Conservation (phyloP, 192 early-diverging fungal genomes). For the Podila horticola region DNA sequence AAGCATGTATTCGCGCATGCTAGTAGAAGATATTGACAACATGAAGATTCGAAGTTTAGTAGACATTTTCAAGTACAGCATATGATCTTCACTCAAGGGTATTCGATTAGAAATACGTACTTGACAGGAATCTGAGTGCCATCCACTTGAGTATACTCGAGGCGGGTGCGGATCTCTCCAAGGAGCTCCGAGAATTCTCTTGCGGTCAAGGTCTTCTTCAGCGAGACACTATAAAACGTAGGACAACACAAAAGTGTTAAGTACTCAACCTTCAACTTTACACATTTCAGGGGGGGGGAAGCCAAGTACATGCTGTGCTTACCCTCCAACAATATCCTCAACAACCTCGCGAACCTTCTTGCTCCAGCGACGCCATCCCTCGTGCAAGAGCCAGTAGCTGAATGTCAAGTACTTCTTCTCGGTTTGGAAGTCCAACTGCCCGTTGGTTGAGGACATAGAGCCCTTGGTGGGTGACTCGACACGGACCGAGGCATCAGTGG, state of each 20-base stretch:
- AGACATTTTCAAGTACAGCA: background rate
- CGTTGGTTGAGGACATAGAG: slow-evolving; percentile 29
- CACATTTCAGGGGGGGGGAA: background rate
- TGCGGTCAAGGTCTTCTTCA: slow-evolving; percentile 72
- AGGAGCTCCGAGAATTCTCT: slow-evolving; percentile 69
- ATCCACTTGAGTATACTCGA: slow-evolving; percentile 61
- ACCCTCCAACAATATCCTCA: slow-evolving; percentile 70
- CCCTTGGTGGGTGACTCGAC: slow-evolving; percentile 41
- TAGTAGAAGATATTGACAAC: slow-evolving; percentile 13
- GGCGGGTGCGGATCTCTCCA: slow-evolving; percentile 58
- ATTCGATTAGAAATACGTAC: slow-evolving; percentile 8
- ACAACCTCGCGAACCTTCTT: slow-evolving; percentile 74
- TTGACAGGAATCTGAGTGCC: slow-evolving; percentile 44
- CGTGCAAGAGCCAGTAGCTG: slow-evolving; percentile 92
- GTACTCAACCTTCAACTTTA: background rate
- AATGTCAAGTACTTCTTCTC: slow-evolving; percentile 91
- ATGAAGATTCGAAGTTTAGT: slow-evolving; percentile 12
- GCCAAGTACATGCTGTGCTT: slow-evolving; percentile 4
- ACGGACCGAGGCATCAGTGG: slow-evolving; percentile 60
- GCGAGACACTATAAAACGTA: slow-evolving; percentile 54
- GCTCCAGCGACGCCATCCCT: slow-evolving; percentile 82
- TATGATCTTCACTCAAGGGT: background rate
- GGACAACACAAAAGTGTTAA: background rate
- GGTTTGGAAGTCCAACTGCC: slow-evolving; percentile 59
- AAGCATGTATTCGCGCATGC: slow-evolving; percentile 68